Conservation (phyloP, 768 basidiomycete species). For the Austroboletus eburneus region DNA sequence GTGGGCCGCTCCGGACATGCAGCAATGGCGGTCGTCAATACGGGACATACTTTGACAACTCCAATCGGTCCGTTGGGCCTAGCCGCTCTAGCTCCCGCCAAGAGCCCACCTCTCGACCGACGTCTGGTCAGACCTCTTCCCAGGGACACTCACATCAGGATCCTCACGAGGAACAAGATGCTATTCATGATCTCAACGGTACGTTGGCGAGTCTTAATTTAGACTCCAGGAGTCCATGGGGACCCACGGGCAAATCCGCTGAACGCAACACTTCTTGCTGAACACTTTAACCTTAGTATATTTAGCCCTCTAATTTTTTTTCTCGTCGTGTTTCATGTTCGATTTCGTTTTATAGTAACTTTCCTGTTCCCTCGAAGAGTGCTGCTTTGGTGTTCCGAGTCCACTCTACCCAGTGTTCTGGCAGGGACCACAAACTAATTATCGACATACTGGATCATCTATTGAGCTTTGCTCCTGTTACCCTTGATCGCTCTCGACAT, state of each 20-base stretch:
- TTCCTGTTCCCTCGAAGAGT: constrained; percentile 12
- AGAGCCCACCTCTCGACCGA: constrained; percentile 52
- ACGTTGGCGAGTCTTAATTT: constrained; percentile 73
- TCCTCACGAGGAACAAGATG: constrained; percentile 41
- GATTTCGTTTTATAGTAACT: constrained; percentile 23
- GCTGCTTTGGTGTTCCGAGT: constrained; percentile 15
- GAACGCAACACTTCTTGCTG: constrained; percentile 19
- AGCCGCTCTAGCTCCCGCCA: constrained; percentile 40
- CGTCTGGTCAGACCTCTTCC: constrained; percentile 42
- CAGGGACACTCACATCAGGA: constrained; percentile 24
- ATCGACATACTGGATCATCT: constrained; percentile 29
- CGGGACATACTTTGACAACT: constrained; percentile 41
- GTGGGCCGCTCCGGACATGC: constrained; percentile 43
- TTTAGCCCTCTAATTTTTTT: constrained; percentile 7
- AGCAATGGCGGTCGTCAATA: constrained; percentile 42
- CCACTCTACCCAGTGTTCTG: constrained; percentile 14
- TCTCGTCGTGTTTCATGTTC: constrained; percentile 10
- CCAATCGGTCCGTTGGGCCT: constrained; percentile 36
- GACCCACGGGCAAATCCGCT: constrained; percentile 18
- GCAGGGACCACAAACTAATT: constrained; percentile 26
- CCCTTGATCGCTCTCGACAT: constrained; percentile 37
- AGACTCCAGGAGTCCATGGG: constrained; percentile 41
- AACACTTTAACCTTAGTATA: constrained; percentile 10
- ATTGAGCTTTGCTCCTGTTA: constrained; percentile 32
- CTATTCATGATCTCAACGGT: constrained; percentile 68